phyloP scores from a whole-genome alignment of 2,329 filamentous ascomycete species.

The Aschersonia sp. region DNA sequence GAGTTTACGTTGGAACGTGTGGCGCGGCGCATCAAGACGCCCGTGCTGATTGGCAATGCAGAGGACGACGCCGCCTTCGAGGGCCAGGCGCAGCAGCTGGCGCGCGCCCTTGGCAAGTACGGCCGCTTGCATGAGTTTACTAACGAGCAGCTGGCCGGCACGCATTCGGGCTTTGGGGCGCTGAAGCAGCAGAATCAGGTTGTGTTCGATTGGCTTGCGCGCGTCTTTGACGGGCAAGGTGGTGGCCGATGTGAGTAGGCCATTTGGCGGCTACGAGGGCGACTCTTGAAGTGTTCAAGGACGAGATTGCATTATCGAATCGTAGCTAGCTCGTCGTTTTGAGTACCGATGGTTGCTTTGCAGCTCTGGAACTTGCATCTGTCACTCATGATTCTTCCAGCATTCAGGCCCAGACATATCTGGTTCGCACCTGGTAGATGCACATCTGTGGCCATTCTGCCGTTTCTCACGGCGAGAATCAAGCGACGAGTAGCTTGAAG shows the following conservation, averaged over 20 bases:
- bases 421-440: too few relatives aligned
- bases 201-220: constrained; percentile 4
- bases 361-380: too few relatives aligned
- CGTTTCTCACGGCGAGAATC: too few relatives aligned
- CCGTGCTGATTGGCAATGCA: constrained; percentile 6
- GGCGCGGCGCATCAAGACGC: constrained; percentile 7
- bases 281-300: too few relatives aligned
- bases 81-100: constrained; percentile 2
- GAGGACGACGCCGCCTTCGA: not conserved
- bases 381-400: too few relatives aligned
- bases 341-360: too few relatives aligned
- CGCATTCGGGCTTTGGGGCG: constrained; percentile 4
- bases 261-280: too few relatives aligned
- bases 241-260: not conserved
- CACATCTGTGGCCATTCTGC: too few relatives aligned
- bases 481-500: too few relatives aligned
- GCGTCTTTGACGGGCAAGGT: not conserved
- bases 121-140: not conserved
- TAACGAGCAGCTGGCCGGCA: not conserved
- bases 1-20: constrained; percentile 8
- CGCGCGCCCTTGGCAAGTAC: constrained; percentile 1
- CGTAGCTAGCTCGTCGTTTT: too few relatives aligned
- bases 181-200: constrained; percentile 1
- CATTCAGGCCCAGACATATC: too few relatives aligned
- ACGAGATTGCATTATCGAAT: too few relatives aligned